Conservation (phyloP, 306 rosid species). For the Inga oerstediana region DNA sequence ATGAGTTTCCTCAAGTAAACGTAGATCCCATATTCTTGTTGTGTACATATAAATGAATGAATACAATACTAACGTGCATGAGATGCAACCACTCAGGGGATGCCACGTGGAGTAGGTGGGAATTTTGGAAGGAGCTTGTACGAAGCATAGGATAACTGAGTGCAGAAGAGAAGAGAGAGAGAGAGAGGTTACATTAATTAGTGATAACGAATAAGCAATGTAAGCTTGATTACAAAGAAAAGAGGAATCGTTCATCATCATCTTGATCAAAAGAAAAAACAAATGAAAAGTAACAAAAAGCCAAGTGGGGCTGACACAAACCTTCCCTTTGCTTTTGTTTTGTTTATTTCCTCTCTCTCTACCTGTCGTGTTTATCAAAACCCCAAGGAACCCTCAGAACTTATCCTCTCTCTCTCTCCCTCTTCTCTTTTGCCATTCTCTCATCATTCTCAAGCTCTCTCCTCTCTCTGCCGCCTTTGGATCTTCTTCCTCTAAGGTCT, state of each 20-base stretch:
- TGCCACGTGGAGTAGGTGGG: constrained; percentile 53
- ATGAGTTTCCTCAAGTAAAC: constrained; percentile 34
- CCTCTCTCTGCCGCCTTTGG: constrained; percentile 41
- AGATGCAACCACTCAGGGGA: constrained; percentile 24
- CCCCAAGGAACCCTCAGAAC: constrained; percentile 68
- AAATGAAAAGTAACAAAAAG: constrained; percentile 49
- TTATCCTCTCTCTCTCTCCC: constrained; percentile 28
- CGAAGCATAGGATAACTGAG: constrained; percentile 80
- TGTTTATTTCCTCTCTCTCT: constrained; percentile 37
- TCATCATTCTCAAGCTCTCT: constrained; percentile 4
- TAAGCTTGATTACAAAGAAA: constrained; percentile 55
- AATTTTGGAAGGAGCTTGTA: constrained; percentile 66
- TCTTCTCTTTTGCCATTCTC: constrained; percentile 5
- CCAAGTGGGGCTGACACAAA: constrained; percentile 36
- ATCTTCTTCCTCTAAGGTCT: constrained; percentile 58
- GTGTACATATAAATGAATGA: not conserved
- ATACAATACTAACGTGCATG: constrained; percentile 14
- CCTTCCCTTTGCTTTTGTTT: constrained; percentile 7
- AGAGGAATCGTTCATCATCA: constrained; percentile 44
- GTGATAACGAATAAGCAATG: not conserved
- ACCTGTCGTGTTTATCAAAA: constrained; percentile 76
- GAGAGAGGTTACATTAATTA: not conserved
- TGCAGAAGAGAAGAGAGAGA: constrained; percentile 15
- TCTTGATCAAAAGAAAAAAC: constrained; percentile 42
- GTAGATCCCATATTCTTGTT: constrained; percentile 31